Conservation (phyloP, 768 basidiomycete genomes). For the Psilocybe subaeruginosa region DNA sequence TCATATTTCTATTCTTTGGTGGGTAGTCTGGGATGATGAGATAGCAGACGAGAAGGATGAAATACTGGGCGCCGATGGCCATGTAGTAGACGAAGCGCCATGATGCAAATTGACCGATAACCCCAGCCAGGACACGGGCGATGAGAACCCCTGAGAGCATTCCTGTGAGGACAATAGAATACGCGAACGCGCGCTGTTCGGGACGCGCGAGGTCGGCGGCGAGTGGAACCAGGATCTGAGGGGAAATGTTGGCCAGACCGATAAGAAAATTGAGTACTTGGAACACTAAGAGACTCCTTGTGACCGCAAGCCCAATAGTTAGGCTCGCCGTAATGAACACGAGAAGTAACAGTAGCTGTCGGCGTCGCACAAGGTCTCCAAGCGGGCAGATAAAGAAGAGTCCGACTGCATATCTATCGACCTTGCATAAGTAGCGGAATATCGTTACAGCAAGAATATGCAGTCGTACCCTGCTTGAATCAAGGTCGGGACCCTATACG, state of each 20-base stretch:
- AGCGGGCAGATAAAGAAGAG: conserved; percentile 77
- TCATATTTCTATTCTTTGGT: conserved; percentile 63
- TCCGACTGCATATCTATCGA: conserved; percentile 64
- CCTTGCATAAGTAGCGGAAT: not conserved
- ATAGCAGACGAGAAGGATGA: conserved; percentile 61
- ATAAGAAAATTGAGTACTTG: conserved; percentile 72
- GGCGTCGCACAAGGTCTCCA: conserved; percentile 79
- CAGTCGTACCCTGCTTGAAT: conserved; percentile 61
- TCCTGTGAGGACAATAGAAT: conserved; percentile 71
- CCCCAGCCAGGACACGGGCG: conserved; percentile 73
- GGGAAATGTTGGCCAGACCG: conserved; percentile 68
- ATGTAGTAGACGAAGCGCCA: conserved; percentile 82
- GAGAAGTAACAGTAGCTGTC: conserved; percentile 67
- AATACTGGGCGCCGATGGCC: conserved; percentile 67
- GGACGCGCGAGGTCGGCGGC: conserved; percentile 83
- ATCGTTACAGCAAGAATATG: not conserved
- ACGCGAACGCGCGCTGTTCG: conserved; percentile 69
- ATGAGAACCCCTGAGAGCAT: conserved; percentile 73
- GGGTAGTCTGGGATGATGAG: conserved; percentile 79
- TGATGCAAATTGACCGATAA: conserved; percentile 68
- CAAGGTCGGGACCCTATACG: conserved; percentile 59
- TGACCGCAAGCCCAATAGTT: conserved; percentile 72
- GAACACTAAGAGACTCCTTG: conserved; percentile 57
- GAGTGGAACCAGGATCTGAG: conserved; percentile 75
- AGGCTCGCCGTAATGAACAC: conserved; percentile 55